Conservation (phyloP, 2,329 filamentous ascomycete species). For the Pseudonectria foliicola region DNA sequence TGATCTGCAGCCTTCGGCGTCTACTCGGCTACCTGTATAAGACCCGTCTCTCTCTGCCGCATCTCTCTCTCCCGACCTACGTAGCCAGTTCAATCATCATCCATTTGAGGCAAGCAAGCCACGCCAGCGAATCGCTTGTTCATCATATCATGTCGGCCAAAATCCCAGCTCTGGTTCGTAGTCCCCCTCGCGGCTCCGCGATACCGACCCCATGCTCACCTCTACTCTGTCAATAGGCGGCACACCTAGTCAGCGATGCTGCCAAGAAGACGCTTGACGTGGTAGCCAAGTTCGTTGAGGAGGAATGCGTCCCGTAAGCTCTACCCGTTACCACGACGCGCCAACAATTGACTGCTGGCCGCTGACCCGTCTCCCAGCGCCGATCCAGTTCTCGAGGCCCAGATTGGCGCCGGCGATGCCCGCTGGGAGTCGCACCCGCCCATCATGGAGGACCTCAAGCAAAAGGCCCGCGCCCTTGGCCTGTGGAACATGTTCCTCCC, state of each 20-base stretch:
- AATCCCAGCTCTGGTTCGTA: conserved; percentile 28
- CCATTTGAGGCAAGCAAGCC: conserved; percentile 1
- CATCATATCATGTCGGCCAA: conserved; percentile 26
- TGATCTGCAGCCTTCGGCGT: too few species aligned
- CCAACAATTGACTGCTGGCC: neutral
- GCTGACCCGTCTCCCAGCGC: conserved; percentile 40
- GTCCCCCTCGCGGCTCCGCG: neutral
- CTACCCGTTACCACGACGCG: neutral
- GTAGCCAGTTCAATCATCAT: too few species aligned
- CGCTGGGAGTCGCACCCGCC: conserved; percentile 76
- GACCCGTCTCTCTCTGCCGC: too few species aligned
- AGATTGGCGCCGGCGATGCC: conserved; percentile 66
- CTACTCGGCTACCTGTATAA: too few species aligned
- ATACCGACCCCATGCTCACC: neutral
- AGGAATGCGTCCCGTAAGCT: conserved; percentile 76
- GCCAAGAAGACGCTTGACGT: conserved; percentile 79
- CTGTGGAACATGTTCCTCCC: conserved; percentile 99
- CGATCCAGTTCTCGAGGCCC: conserved; percentile 72
- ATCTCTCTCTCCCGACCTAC: too few species aligned
- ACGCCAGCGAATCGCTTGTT: neutral
- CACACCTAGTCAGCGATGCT: conserved; percentile 66
- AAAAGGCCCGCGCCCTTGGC: conserved; percentile 71
- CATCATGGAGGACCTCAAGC: conserved; percentile 85
- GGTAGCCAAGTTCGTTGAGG: conserved; percentile 93
- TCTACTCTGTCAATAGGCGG: conserved; percentile 29